Conservation (phyloP, 345 rosid genomes). For the Pelargonium nanum region DNA sequence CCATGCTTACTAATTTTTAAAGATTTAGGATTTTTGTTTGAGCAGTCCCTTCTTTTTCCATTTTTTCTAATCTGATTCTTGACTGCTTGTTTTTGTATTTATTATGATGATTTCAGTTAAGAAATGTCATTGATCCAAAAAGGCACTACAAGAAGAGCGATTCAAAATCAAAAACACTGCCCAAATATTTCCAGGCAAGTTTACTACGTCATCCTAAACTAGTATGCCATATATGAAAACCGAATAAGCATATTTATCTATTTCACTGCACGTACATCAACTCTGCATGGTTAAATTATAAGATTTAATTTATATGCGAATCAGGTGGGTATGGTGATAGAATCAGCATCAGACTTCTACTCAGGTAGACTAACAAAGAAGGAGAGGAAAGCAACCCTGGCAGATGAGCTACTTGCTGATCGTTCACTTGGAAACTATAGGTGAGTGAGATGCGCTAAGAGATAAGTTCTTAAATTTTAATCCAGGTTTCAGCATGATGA, state of each 20-base stretch:
- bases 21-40: too few relatives aligned
- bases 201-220: neutral
- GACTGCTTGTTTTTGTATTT: neutral
- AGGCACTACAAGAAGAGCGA: slow-evolving; percentile 71
- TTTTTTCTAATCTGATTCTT: slow-evolving; percentile 2
- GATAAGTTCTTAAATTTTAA: neutral
- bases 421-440: slow-evolving; percentile 42
- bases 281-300: slow-evolving; percentile 1
- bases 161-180: slow-evolving; percentile 43
- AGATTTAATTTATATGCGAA: slow-evolving; percentile 3
- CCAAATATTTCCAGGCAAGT: slow-evolving; percentile 85
- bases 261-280: too few relatives aligned
- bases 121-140: slow-evolving; percentile 69
- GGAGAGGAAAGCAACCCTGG: slow-evolving; percentile 70
- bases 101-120: slow-evolving; percentile 37
- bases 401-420: slow-evolving; percentile 79
- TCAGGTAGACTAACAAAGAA: slow-evolving; percentile 59
- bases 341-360: slow-evolving; percentile 54
- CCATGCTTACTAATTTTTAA: too few relatives aligned
- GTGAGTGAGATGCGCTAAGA: slow-evolving; percentile 23
- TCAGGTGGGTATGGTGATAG: slow-evolving; percentile 81
- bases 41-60: too few relatives aligned
- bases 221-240: neutral
- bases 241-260: neutral
- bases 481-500: neutral